A percentile compares a stretch with the other conserved stretches of the same genome.
phyloP scores from a whole-genome alignment of 768 basidiomycete species.

The Fistulinella prunicolor region DNA sequence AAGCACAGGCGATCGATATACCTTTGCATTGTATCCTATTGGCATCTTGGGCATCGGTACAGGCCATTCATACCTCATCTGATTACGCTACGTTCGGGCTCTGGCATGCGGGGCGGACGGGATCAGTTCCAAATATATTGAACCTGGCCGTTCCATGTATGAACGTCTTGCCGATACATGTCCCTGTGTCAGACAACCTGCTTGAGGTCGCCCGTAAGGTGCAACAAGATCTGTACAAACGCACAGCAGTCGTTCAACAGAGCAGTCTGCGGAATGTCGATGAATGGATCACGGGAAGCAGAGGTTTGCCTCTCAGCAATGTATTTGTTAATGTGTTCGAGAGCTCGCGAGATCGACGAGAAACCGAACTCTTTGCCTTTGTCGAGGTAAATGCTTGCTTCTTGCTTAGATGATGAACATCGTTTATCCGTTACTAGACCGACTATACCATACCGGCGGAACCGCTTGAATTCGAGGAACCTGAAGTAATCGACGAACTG shows the following conservation, averaged over 20 bases:
- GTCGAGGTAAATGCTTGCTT: constrained; percentile 33
- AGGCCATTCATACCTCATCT: constrained; percentile 30
- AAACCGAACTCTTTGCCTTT: constrained; percentile 25
- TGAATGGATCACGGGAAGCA: constrained; percentile 33
- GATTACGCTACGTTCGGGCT: constrained; percentile 39
- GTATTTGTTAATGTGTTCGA: constrained; percentile 45
- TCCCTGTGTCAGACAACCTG: constrained; percentile 19
- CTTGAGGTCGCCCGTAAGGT: constrained; percentile 33
- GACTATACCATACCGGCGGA: constrained; percentile 35
- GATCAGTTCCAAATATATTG: constrained; percentile 33
- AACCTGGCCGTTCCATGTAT: constrained; percentile 44
- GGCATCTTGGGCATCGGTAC: constrained; percentile 43
- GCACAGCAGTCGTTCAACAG: constrained; percentile 42
- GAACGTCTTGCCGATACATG: constrained; percentile 41
- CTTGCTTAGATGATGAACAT: neutral
- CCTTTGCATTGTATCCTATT: constrained; percentile 41
- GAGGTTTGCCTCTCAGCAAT: constrained; percentile 37
- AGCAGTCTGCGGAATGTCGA: constrained; percentile 37
- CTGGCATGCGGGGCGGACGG: constrained; percentile 47
- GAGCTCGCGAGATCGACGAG: constrained; percentile 22
- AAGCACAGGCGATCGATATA: constrained; percentile 36
- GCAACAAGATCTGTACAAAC: constrained; percentile 34
- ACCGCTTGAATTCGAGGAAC: constrained; percentile 5
- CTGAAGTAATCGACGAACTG: constrained; percentile 15
- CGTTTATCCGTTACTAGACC: constrained; percentile 21